Percentiles rank a stretch among this genome's conserved stretches.
These are phyloP conservation scores for Phoenix dactylifera DNA, from an alignment of 176 grass and related monocot species.

Conservation along the genomic window DNA sequence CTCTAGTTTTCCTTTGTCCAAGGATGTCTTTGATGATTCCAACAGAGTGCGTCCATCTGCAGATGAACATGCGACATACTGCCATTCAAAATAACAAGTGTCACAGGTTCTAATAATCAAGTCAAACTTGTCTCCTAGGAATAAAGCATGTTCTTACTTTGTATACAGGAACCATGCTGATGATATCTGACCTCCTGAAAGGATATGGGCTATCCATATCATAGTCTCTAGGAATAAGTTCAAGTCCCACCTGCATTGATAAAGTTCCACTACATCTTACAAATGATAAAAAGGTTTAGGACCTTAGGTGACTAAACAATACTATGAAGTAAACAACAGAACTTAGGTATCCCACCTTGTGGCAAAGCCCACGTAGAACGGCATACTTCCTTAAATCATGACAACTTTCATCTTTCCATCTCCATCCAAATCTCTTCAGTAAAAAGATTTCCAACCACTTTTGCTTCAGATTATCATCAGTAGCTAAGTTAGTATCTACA, in stretches of 20 bases:
- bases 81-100: slow-evolving; percentile 13
- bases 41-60: slow-evolving; percentile 86
- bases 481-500: slow-evolving; percentile 10
- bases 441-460: slow-evolving; percentile 82
- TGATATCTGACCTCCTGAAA: slow-evolving; percentile 76
- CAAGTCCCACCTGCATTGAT: slow-evolving; percentile 83
- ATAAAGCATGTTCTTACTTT: slow-evolving; percentile 52
- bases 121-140: slow-evolving; percentile 8
- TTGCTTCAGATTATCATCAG: slow-evolving; percentile 66
- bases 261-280: slow-evolving; percentile 10
- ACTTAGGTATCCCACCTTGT: slow-evolving; percentile 42
- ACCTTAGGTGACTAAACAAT: too few relatives aligned
- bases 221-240: slow-evolving; percentile 86
- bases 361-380: slow-evolving; percentile 90
- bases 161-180: slow-evolving; percentile 88
- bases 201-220: slow-evolving; percentile 67
- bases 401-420: slow-evolving; percentile 64
- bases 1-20: slow-evolving; percentile 98
- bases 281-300: too few relatives aligned
- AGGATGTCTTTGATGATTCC: slow-evolving; percentile 97
- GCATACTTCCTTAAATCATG: slow-evolving; percentile 87
- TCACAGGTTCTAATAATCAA: neutral
- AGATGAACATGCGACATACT: slow-evolving; percentile 97
- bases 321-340: too few relatives aligned
- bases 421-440: slow-evolving; percentile 72